phyloP scores from a whole-genome alignment of 2,329 filamentous ascomycete genomes.

The Diaporthe destruens region DNA sequence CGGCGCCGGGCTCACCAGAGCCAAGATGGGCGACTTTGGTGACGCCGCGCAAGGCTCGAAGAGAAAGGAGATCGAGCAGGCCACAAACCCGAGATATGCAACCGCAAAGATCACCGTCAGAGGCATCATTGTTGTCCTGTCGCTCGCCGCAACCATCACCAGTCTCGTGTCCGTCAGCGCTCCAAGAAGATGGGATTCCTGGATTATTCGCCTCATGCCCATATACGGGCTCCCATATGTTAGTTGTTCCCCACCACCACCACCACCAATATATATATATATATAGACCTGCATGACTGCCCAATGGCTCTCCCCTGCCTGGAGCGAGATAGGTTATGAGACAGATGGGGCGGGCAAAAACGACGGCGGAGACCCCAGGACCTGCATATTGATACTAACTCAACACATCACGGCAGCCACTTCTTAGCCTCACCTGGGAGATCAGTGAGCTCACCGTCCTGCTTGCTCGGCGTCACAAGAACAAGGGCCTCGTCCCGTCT shows the following conservation, averaged over 20 bases:
- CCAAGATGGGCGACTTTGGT: not conserved
- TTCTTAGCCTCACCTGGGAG: conserved; percentile 11
- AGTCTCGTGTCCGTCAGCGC: not conserved
- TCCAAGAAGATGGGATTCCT: not conserved
- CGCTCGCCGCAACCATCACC: not conserved
- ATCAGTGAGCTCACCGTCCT: not conserved
- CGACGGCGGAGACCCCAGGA: not conserved
- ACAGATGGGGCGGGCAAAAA: not conserved
- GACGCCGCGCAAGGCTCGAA: not conserved
- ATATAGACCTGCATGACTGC: not conserved
- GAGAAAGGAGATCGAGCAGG: not conserved
- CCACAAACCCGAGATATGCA: conserved; percentile 19
- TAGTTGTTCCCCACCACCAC: not conserved
- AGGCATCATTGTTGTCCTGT: not conserved
- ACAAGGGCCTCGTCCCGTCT: conserved; percentile 7
- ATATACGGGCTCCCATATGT: conserved; percentile 11
- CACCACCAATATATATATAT: not conserved
- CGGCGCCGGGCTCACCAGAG: not conserved
- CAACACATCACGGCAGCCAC: not conserved
- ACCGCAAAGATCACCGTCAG: conserved; percentile 1
- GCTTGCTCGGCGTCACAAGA: not conserved
- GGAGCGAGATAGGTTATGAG: not conserved
- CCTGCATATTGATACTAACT: not conserved
- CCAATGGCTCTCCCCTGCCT: not conserved
- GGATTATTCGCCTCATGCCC: conserved; percentile 8